Percentiles rank a stretch among this genome's conserved stretches.
These are phyloP conservation scores for Macrotyloma uniflorum DNA, from an alignment of 306 rosid genomes.

Conservation along the genomic window DNA sequence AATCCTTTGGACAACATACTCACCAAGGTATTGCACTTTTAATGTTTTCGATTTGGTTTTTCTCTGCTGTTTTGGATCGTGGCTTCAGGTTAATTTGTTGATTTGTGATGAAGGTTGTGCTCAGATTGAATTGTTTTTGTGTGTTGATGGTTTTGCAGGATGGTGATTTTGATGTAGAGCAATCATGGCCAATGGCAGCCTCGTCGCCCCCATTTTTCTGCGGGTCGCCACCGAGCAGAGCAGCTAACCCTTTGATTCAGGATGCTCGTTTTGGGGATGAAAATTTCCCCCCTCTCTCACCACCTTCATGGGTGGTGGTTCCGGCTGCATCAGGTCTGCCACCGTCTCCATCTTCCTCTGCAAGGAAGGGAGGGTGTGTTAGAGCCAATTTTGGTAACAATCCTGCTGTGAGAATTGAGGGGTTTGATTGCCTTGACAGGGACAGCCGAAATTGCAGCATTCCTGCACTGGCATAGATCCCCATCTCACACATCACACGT, in stretches of 20 bases:
- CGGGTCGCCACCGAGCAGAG: slow-evolving; percentile 99
- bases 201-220: slow-evolving; percentile 90
- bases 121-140: background rate
- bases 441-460: slow-evolving; percentile 86
- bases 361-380: slow-evolving; percentile 79
- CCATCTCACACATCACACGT: background rate
- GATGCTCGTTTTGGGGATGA: slow-evolving; percentile 90
- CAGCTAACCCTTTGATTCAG: slow-evolving; percentile 88
- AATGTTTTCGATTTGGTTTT: background rate
- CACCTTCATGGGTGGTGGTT: slow-evolving; percentile 47
- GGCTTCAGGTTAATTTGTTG: background rate
- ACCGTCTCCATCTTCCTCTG: slow-evolving; percentile 59
- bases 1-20: slow-evolving; percentile 75
- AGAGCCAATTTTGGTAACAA: slow-evolving; percentile 73
- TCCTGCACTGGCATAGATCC: slow-evolving; percentile 78
- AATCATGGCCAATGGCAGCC: slow-evolving; percentile 53
- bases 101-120: background rate
- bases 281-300: slow-evolving; percentile 50
- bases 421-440: slow-evolving; percentile 91
- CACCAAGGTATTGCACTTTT: slow-evolving; percentile 55
- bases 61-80: background rate
- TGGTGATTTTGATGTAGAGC: slow-evolving; percentile 69
- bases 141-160: slow-evolving; percentile 49
- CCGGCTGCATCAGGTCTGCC: slow-evolving; percentile 45
- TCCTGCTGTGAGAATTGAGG: slow-evolving; percentile 86